Percentiles rank a stretch among this genome's conserved stretches.
Evolutionary conservation across 768 basidiomycete species (phyloP).

Genomic region (Lactifluus piperatus): DNA sequence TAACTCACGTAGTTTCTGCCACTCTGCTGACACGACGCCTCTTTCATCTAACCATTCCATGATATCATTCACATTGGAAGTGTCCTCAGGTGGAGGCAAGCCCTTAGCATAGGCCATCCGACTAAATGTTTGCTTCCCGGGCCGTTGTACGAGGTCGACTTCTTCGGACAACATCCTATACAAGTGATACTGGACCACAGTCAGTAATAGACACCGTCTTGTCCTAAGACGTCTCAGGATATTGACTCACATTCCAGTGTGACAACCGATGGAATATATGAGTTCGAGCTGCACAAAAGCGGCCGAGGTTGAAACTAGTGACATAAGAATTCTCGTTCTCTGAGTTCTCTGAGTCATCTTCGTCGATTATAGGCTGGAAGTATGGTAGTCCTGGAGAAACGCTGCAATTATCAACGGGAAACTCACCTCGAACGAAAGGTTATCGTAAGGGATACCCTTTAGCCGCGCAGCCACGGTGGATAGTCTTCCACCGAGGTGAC

Average conservation of each 20-base stretch:
- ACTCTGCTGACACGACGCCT: slow-evolving; percentile 56
- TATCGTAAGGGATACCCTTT: slow-evolving; percentile 62
- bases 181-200: slow-evolving; percentile 44
- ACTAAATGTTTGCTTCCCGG: slow-evolving; percentile 39
- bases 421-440: slow-evolving; percentile 55
- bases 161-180: slow-evolving; percentile 52
- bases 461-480: slow-evolving; percentile 57
- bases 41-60: slow-evolving; percentile 76
- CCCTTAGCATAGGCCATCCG: slow-evolving; percentile 46
- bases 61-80: slow-evolving; percentile 65
- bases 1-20: slow-evolving; percentile 60
- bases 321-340: slow-evolving; percentile 19
- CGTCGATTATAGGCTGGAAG: slow-evolving; percentile 9
- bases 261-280: slow-evolving; percentile 60
- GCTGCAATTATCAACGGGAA: neutral
- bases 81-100: slow-evolving; percentile 52
- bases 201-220: neutral
- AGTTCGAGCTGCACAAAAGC: slow-evolving; percentile 68
- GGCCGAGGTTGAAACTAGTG: slow-evolving; percentile 52
- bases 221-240: neutral
- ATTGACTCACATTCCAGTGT: slow-evolving; percentile 70
- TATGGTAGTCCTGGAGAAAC: neutral
- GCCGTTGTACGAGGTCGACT: slow-evolving; percentile 43
- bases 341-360: slow-evolving; percentile 22
- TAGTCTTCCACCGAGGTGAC: slow-evolving; percentile 61